Evolutionary conservation across 1,139 yeast genomes (phyloP), one percentile per base, ranked within the genome.

Genomic region (Hemisphaericaspora xylanilytica): DNA sequence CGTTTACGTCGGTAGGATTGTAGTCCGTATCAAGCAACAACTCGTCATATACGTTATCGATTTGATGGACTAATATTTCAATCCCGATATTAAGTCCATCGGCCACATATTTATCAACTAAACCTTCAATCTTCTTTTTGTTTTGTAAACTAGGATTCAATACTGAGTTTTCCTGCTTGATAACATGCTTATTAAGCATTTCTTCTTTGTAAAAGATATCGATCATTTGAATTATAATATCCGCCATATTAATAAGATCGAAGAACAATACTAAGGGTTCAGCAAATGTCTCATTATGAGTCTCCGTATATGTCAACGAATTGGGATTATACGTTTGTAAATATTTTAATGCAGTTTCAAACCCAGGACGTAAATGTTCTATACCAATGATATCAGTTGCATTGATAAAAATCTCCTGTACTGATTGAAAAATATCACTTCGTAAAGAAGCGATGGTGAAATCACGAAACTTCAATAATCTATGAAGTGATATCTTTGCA

Each of bases 141-240:
- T 81, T 80, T 53, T 88, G 92, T 35, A 86, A 75, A 3, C 94
- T 80, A 14, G 88, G 86, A 44, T 87, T 82, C 40, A 88, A 67
- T 52, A 90, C 85, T 42, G 94, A 95, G 44, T 77, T 73, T 47
- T 83, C 85, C 42, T 80, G 75, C 50, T 80, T 81, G 18, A 88
- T 78, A 18, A 83, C 73, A 32, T 75, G 75, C 35, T 77, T 67
- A 32, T 71, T 63, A 3, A 85, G 74, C 48, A 92, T 70, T 56
- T 92, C 97, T 55, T 87, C 92, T 49, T 86, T 85, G 61, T 88
- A 90, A 53, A 92, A 92, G 2, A 89, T 88, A 44, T 87, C 92
- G 32, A 89, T 67, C 95, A 92, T 88, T 57, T 90, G 97, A 53
- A 88, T 85, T 22, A 92, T 87, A 45, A 90, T 67, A 58, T 92